Conservation (phyloP, 345 rosid species). For the Bruguiera parviflora region DNA sequence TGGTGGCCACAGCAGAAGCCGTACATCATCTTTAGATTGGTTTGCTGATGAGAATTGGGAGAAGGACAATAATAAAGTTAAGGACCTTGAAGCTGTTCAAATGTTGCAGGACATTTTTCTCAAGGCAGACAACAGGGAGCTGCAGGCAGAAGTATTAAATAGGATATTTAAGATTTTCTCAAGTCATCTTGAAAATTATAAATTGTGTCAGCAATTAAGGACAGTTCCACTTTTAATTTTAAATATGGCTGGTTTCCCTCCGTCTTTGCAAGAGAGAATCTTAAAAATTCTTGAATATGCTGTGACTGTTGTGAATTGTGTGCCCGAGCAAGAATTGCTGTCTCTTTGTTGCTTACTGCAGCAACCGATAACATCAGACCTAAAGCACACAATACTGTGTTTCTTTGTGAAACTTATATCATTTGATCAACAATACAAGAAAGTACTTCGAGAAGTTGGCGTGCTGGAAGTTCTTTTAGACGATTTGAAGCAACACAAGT, state of each 20-base stretch:
- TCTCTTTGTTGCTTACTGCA: conserved; percentile 97
- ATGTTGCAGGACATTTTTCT: conserved; percentile 95
- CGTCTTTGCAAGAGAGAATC: conserved; percentile 87
- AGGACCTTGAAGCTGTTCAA: conserved; percentile 99
- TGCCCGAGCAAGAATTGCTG: conserved; percentile 97
- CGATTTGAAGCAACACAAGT: conserved; percentile 93
- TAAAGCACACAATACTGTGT: conserved; percentile 88
- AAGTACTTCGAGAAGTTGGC: conserved; percentile 96
- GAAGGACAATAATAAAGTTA: conserved; percentile 70
- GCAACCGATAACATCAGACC: conserved; percentile 83
- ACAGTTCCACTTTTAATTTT: conserved; percentile 94
- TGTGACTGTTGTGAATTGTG: conserved; percentile 96
- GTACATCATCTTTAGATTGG: conserved; percentile 55
- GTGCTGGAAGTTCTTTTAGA: conserved; percentile 89
- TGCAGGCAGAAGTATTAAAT: conserved; percentile 95
- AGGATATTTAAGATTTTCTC: conserved; percentile 98
- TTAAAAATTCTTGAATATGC: conserved; percentile 98
- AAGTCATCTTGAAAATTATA: conserved; percentile 93
- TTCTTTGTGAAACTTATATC: conserved; percentile 95
- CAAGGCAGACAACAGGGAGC: conserved; percentile 72
- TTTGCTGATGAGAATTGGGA: conserved; percentile 78
- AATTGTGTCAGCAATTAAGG: conserved; percentile 83
- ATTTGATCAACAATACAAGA: conserved; percentile 97
- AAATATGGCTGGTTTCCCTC: conserved; percentile 92
- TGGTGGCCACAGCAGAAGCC: conserved; percentile 60